These are phyloP conservation scores for Trametes pubescens DNA, from an alignment of 1,284 basidiomycete genomes.

Conservation along the genomic window DNA sequence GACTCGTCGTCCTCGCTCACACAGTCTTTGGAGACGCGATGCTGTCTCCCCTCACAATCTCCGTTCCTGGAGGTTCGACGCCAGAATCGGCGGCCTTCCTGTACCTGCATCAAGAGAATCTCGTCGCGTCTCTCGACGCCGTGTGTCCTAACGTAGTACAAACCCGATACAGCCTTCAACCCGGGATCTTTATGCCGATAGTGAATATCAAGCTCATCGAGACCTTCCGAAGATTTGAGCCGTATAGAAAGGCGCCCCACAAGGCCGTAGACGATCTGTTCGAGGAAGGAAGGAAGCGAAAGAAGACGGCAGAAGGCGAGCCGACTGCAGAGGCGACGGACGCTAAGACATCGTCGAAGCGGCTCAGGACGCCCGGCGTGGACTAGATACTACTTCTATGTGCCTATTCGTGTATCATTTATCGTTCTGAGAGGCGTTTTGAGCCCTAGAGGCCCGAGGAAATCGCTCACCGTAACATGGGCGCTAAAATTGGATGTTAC, in stretches of 20 bases:
- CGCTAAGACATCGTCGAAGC: not conserved
- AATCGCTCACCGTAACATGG: not conserved
- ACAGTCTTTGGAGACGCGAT: not conserved
- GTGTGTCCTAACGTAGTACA: not conserved
- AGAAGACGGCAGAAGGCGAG: not conserved
- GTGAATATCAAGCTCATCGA: not conserved
- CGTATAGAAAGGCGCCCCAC: not conserved
- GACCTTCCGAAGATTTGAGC: not conserved
- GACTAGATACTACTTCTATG: no score
- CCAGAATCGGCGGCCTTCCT: not conserved
- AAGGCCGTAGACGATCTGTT: not conserved
- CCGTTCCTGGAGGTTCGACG: not conserved
- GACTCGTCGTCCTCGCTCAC: slow-evolving; percentile 2
- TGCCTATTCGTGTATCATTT: no score
- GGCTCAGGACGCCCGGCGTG: no score
- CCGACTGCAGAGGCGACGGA: not conserved
- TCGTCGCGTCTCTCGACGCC: slow-evolving; percentile 8
- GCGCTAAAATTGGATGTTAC: not conserved
- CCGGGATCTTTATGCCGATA: slow-evolving; percentile 1
- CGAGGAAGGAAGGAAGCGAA: not conserved
- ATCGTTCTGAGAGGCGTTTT: not conserved
- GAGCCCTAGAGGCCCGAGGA: no score
- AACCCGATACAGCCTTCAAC: not conserved
- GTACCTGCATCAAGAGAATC: slow-evolving; percentile 12
- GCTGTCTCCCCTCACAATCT: slow-evolving; percentile 2